These are phyloP conservation scores for Colletotrichum paranaense DNA, from an alignment of 2,329 filamentous ascomycete species.

Conservation along the genomic window DNA sequence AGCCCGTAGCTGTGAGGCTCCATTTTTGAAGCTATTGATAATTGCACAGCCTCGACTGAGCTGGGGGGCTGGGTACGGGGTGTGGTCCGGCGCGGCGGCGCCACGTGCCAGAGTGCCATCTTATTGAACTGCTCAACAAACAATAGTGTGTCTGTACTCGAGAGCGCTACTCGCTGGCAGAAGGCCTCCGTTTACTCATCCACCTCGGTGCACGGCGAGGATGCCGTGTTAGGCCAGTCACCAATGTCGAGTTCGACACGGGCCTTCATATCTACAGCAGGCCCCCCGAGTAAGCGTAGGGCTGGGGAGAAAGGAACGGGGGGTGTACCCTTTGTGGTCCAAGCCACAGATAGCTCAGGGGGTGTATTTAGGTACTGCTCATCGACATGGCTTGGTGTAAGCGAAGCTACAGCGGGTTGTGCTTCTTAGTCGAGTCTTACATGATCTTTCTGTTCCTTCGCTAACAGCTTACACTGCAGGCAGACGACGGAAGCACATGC, in stretches of 20 bases:
- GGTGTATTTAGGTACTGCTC: slow-evolving; percentile 16
- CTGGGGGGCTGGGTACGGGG: slow-evolving; percentile 1
- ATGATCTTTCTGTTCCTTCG: background rate
- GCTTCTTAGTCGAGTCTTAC: slow-evolving; percentile 1
- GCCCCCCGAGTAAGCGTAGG: slow-evolving; percentile 19
- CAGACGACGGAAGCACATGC: slow-evolving; percentile 10
- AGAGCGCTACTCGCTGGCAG: background rate
- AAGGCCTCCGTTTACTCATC: background rate
- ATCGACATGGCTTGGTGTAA: background rate
- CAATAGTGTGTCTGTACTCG: background rate
- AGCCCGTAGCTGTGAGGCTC: background rate
- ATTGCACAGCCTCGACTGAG: slow-evolving; percentile 25
- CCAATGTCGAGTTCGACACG: background rate
- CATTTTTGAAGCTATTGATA: slow-evolving; percentile 27
- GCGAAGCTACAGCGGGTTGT: background rate
- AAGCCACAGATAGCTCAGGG: slow-evolving; percentile 23
- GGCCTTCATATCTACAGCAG: background rate
- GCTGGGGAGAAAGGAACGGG: slow-evolving; percentile 6
- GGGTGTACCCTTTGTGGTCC: background rate
- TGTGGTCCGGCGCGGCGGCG: slow-evolving; percentile 15
- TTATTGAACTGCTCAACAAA: background rate
- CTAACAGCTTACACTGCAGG: background rate
- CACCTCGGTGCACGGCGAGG: background rate
- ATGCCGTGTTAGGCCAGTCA: slow-evolving; percentile 2
- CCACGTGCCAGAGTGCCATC: slow-evolving; percentile 12